Percentiles rank a stretch among this genome's conserved stretches.
phyloP scores from a whole-genome alignment of 108 stramenopile genomes.

The Skeletonema marinoi region DNA sequence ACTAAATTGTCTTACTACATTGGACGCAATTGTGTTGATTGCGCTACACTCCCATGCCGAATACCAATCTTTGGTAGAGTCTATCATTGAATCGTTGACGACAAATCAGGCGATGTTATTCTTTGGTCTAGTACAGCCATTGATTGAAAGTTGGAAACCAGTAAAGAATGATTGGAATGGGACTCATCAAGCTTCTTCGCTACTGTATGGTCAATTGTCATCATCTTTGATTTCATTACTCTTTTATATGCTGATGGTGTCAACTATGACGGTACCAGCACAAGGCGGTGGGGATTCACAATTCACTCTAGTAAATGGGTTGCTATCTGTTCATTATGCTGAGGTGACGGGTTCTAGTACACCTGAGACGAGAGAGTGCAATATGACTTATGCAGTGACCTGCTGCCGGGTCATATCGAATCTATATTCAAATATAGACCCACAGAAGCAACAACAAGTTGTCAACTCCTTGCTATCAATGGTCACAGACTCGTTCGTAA shows the following conservation, averaged over 20 bases:
- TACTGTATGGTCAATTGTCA: constrained; percentile 32
- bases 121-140: constrained; percentile 14
- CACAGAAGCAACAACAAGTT: constrained; percentile 28
- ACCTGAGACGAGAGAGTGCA: background rate
- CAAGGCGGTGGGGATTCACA: constrained; percentile 2
- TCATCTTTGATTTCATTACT: constrained; percentile 44
- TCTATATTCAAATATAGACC: constrained; percentile 26
- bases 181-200: constrained; percentile 6
- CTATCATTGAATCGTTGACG: constrained; percentile 21
- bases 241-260: constrained; percentile 36
- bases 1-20: constrained; percentile 10
- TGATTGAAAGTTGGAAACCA: constrained; percentile 37
- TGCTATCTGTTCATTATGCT: constrained; percentile 12
- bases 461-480: constrained; percentile 39
- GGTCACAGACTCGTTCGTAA: constrained; percentile 38
- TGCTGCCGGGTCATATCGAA: constrained; percentile 30
- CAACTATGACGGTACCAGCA: constrained; percentile 11
- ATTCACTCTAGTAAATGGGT: constrained; percentile 20
- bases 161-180: background rate
- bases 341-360: background rate
- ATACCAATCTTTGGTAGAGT: constrained; percentile 25
- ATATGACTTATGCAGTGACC: background rate
- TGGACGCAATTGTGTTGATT: constrained; percentile 37
- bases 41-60: constrained; percentile 28
- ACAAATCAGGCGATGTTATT: constrained; percentile 11